Base-by-base conservation (phyloP, 345 rosid species). In the Populus euphratica region DNA sequence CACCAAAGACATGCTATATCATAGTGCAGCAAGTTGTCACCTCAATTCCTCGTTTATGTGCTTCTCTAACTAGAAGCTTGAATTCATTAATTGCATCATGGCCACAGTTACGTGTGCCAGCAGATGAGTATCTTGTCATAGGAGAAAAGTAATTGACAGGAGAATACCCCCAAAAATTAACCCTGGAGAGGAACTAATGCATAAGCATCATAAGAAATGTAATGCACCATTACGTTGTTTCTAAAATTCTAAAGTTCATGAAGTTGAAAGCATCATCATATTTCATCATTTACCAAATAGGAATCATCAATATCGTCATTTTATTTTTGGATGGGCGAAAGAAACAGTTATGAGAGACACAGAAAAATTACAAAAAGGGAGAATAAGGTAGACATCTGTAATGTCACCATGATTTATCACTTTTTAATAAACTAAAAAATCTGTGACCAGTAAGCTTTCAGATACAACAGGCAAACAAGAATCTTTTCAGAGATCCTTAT, bases 121-220 rank as follows among this genome's bases (percentile, higher is more conserved):
- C 80, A 73, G 93, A 92, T 75, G 99, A 87, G 83, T 95, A 93
- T 89, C 97, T 90, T 72, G 88, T 78, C 99, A 95, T 93, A 50
- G 99, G 99, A 61, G 99, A 91, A 82, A 93, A 95, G 89, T 80
- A 93, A 77, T 88, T 89, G 86, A 95, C 68, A 56, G 98, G 92
- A 25, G 99, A 95, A 81, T 95, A 95, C 80, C 99, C 98, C 99
- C 99, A 95, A 83, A 95, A 95, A 76, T 95, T 95, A 83, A 89
- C 83, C 97, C 97, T 95, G 91, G 56, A 81, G 52, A 84, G 83
- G 76, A 81, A 84, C 25, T 35, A 41, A 69, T 38, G 39, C 41
- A 44, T 66, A 78, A 80, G 13, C 35, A 74, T 64, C 69, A 52
- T 35, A 72, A 61, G 25, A n/a, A 67, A 72, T 43, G 31, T 17